Evolutionary conservation across 306 rosid species (phyloP).

Genomic region (Rosa chinensis): DNA sequence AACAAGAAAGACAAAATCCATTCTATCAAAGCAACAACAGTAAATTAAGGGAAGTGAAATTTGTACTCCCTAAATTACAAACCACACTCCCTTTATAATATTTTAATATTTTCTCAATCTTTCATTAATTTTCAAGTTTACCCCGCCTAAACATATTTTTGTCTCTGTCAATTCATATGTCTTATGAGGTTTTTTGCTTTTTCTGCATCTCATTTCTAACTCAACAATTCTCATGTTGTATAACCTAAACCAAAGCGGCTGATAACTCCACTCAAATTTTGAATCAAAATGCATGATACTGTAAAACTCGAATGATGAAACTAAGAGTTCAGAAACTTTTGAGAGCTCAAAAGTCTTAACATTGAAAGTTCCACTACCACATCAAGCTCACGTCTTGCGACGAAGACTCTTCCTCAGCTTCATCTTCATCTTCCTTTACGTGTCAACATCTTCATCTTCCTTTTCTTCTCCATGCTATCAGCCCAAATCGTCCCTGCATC

Average conservation of each 20-base stretch:
- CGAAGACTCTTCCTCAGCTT: conserved; percentile 50
- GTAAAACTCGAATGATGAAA: not conserved
- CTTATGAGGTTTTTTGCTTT: too few relatives aligned
- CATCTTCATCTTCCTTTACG: conserved; percentile 37
- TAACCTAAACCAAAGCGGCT: not conserved
- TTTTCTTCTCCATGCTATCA: conserved; percentile 50
- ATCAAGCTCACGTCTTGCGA: conserved; percentile 39
- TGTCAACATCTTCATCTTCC: conserved; percentile 27
- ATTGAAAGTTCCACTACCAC: not conserved
- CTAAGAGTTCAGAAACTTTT: not conserved
- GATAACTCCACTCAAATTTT: conserved; percentile 13
- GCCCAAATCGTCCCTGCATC: conserved; percentile 43
- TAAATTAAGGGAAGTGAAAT: too few relatives aligned
- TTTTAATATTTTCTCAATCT: too few relatives aligned
- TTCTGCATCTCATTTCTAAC: not conserved
- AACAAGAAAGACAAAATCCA: too few relatives aligned
- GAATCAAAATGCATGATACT: not conserved
- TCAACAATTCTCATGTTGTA: conserved; percentile 4
- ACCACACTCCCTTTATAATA: too few relatives aligned
- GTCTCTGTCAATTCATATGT: too few relatives aligned
- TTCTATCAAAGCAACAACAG: too few relatives aligned
- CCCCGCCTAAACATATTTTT: too few relatives aligned
- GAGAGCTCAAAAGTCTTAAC: not conserved
- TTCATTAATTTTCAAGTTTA: too few relatives aligned
- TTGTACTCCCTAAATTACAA: too few relatives aligned